Evolutionary conservation across 2,329 filamentous ascomycete genomes (phyloP).

Genomic region (Neofusicoccum laricinum): DNA sequence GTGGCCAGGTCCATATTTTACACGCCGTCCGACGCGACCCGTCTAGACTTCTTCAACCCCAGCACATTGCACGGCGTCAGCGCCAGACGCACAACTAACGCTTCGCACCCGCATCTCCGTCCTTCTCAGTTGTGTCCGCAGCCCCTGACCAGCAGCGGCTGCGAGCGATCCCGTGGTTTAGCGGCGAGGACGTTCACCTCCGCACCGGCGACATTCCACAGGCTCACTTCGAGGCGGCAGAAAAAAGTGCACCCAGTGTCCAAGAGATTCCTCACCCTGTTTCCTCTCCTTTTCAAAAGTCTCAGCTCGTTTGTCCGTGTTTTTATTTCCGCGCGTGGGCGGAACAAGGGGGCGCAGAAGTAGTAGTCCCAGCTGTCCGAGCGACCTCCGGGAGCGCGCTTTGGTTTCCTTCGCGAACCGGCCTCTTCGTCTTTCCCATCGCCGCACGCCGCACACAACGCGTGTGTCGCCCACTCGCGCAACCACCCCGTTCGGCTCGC

Average conservation of each 20-base stretch:
- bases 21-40: background rate
- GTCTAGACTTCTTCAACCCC: background rate
- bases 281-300: background rate
- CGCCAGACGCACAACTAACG: background rate
- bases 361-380: slow-evolving; percentile 7
- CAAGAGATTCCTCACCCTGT: background rate
- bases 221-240: background rate
- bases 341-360: slow-evolving; percentile 12
- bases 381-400: slow-evolving; percentile 5
- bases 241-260: background rate
- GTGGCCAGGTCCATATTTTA: background rate
- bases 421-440: slow-evolving; percentile 2
- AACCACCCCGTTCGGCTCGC: slow-evolving; percentile 14
- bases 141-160: background rate
- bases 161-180: background rate
- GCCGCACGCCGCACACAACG: slow-evolving; percentile 13
- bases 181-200: background rate
- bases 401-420: slow-evolving; percentile 16
- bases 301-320: background rate
- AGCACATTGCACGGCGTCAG: background rate
- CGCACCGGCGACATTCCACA: background rate
- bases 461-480: slow-evolving; percentile 12
- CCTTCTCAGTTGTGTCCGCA: background rate
- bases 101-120: background rate
- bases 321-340: background rate